phyloP scores from a whole-genome alignment of 345 rosid genomes.

The Raphanus raphanistrum region DNA sequence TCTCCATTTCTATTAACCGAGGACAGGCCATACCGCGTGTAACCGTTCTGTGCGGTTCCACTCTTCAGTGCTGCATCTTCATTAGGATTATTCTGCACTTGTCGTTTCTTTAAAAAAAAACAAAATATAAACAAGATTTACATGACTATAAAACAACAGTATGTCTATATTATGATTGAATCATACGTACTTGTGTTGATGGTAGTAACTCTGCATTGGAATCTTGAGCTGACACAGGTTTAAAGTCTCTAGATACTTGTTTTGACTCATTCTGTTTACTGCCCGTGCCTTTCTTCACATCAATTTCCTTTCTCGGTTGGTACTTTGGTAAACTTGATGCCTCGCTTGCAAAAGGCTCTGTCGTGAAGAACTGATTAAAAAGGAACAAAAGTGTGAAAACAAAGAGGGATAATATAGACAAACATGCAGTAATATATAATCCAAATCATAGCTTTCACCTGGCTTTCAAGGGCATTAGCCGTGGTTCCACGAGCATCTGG shows the following conservation, averaged over 20 bases:
- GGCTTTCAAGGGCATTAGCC: slow-evolving; percentile 50
- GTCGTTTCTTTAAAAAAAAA: slow-evolving; percentile 44
- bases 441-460: slow-evolving; percentile 40
- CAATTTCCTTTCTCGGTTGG: slow-evolving; percentile 64
- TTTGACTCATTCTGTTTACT: slow-evolving; percentile 47
- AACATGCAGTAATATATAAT: not conserved
- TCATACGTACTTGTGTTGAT: slow-evolving; percentile 46
- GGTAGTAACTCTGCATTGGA: slow-evolving; percentile 46
- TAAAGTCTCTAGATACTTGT: slow-evolving; percentile 46
- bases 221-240: slow-evolving; percentile 39
- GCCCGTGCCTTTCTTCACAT: slow-evolving; percentile 45
- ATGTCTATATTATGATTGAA: not conserved
- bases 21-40: slow-evolving; percentile 37
- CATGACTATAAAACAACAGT: not conserved
- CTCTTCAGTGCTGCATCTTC: slow-evolving; percentile 8
- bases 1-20: slow-evolving; percentile 41
- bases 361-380: slow-evolving; percentile 50
- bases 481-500: slow-evolving; percentile 63
- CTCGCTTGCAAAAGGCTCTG: slow-evolving; percentile 57
- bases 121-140: not conserved
- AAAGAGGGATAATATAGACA: not conserved
- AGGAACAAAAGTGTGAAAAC: not conserved
- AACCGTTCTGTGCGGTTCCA: slow-evolving; percentile 32
- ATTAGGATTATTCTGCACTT: slow-evolving; percentile 33
- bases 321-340: slow-evolving; percentile 67